Percentiles rank a stretch among this genome's conserved stretches.
Evolutionary conservation across 192 early-diverging fungal species (phyloP).

Genomic region (Coemansia sp.): DNA sequence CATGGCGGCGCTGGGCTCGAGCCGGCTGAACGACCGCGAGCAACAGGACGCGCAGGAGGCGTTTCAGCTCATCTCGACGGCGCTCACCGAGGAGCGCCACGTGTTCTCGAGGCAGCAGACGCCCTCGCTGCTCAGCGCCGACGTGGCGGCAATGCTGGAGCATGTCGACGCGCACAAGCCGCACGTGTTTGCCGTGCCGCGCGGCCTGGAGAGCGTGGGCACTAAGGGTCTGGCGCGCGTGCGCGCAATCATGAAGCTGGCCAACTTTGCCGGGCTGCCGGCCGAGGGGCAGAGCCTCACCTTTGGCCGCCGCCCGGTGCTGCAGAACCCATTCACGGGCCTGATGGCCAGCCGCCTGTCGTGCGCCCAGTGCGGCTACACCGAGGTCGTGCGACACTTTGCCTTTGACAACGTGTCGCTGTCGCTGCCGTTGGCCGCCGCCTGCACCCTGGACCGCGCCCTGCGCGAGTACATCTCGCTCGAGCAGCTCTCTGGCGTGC

Average conservation of each 20-base stretch:
- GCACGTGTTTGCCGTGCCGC: slow-evolving; percentile 38
- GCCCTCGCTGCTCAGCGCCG: slow-evolving; percentile 45
- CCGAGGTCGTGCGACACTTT: slow-evolving; percentile 75
- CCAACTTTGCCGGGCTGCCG: slow-evolving; percentile 29
- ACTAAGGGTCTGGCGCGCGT: slow-evolving; percentile 50
- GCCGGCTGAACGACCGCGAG: slow-evolving; percentile 66
- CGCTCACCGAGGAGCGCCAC: slow-evolving; percentile 65
- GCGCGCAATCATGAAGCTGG: slow-evolving; percentile 48
- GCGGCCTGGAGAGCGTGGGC: slow-evolving; percentile 46
- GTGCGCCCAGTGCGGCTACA: slow-evolving; percentile 81
- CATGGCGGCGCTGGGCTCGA: slow-evolving; percentile 63
- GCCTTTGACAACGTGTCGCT: slow-evolving; percentile 82
- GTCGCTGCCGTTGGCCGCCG: slow-evolving; percentile 59
- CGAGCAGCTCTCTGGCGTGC: slow-evolving; percentile 43
- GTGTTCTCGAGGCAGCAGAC: slow-evolving; percentile 32
- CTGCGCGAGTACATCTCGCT: slow-evolving; percentile 46
- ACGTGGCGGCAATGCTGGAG: slow-evolving; percentile 26
- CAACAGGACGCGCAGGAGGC: slow-evolving; percentile 93
- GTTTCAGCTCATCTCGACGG: slow-evolving; percentile 77
- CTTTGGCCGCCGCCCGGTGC: slow-evolving; percentile 49
- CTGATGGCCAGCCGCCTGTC: slow-evolving; percentile 74
- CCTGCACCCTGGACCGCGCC: slow-evolving; percentile 45
- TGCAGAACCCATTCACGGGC: slow-evolving; percentile 74
- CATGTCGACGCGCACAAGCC: slow-evolving; percentile 22
- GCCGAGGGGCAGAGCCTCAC: slow-evolving; percentile 46